A percentile compares a stretch with the other conserved stretches of the same genome.
Conservation (phyloP, 2,329 filamentous ascomycete species). For the Incumbomyces delicatus region DNA sequence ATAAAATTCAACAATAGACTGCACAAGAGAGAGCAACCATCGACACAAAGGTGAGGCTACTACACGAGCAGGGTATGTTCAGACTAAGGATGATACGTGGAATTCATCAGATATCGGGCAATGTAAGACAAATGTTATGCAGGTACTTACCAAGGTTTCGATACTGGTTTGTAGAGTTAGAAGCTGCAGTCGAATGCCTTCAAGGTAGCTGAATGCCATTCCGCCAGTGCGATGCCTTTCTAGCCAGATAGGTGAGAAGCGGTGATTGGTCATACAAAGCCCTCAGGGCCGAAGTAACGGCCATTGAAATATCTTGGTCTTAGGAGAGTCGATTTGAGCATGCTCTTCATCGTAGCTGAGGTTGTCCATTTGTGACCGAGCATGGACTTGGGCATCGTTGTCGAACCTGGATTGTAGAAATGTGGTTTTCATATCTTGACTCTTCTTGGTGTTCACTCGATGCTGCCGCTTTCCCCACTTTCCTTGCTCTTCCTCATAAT, state of each 20-base stretch:
- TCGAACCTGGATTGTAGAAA: conserved; percentile 3
- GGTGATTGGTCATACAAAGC: too few relatives aligned
- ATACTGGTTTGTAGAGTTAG: too few relatives aligned
- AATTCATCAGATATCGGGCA: conserved; percentile 60
- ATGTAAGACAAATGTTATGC: not conserved
- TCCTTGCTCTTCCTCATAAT: conserved; percentile 7
- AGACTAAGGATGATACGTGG: conserved; percentile 91
- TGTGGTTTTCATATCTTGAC: not conserved
- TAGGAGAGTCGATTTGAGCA: not conserved
- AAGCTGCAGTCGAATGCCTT: too few relatives aligned
- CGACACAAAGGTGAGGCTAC: conserved; percentile 15
- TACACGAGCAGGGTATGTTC: conserved; percentile 36
- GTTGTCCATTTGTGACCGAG: not conserved
- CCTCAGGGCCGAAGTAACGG: conserved; percentile 7
- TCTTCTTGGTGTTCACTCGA: not conserved
- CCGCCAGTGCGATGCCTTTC: too few relatives aligned
- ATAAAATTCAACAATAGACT: conserved; percentile 33
- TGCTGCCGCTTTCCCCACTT: not conserved
- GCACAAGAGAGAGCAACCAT: conserved; percentile 26
- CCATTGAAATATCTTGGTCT: conserved; percentile 16
- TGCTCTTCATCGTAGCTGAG: conserved; percentile 1
- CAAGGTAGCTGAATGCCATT: too few relatives aligned
- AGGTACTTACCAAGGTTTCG: conserved; percentile 4
- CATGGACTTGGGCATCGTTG: conserved; percentile 10
- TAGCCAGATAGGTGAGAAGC: too few relatives aligned